Evolutionary conservation across 1,284 basidiomycete genomes (phyloP).

Genomic region (Anthracocystis panici-leucophaei): DNA sequence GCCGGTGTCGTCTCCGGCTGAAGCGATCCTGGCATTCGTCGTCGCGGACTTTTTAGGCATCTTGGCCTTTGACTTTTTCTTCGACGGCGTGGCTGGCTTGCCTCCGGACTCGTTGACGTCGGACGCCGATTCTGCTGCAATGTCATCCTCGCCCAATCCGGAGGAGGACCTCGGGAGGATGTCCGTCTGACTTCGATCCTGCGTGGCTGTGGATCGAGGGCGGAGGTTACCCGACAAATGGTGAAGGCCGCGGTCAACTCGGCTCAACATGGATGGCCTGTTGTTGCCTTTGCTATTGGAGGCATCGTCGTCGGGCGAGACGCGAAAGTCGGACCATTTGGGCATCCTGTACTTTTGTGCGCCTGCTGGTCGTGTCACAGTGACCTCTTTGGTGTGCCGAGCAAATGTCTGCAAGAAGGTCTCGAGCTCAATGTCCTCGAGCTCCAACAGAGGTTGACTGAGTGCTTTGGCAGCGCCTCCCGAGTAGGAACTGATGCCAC

Average conservation of each 20-base stretch:
- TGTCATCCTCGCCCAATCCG: slow-evolving; percentile 9
- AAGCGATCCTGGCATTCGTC: not conserved
- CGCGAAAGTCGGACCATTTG: slow-evolving; percentile 66
- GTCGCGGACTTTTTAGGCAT: slow-evolving; percentile 17
- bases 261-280: slow-evolving; percentile 56
- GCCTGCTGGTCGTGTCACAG: slow-evolving; percentile 45
- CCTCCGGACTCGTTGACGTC: slow-evolving; percentile 6
- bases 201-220: not conserved
- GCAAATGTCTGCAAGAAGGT: slow-evolving; percentile 66
- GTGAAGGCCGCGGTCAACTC: slow-evolving; percentile 65
- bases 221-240: slow-evolving; percentile 32
- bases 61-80: slow-evolving; percentile 34
- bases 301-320: slow-evolving; percentile 52
- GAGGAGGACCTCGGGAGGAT: not conserved
- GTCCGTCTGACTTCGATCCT: slow-evolving; percentile 10
- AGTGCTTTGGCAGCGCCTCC: slow-evolving; percentile 56
- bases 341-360: slow-evolving; percentile 62
- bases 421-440: slow-evolving; percentile 67
- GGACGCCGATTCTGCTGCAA: slow-evolving; percentile 3
- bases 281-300: slow-evolving; percentile 12
- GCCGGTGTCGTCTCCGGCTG: not conserved
- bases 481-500: slow-evolving; percentile 40
- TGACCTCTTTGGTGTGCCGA: slow-evolving; percentile 65
- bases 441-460: slow-evolving; percentile 61
- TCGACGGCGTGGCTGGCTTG: slow-evolving; percentile 10